These are phyloP conservation scores for Metroxylon sagu DNA, from an alignment of 176 grass and related monocot genomes.

Conservation along the genomic window DNA sequence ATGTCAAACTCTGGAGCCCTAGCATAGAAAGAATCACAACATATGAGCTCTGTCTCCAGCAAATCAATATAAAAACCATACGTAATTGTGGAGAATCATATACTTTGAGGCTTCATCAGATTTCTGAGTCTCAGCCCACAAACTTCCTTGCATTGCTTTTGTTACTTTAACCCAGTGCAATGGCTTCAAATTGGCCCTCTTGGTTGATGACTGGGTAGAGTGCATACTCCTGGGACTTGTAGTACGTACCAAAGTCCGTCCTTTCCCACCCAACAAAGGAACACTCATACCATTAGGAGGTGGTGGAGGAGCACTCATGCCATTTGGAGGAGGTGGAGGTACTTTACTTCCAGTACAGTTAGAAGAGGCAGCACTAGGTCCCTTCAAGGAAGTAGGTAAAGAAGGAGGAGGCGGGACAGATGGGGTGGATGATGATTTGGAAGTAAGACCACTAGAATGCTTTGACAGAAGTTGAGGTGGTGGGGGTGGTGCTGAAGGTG, in stretches of 20 bases:
- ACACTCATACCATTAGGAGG: slow-evolving; percentile 29
- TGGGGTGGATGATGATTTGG: slow-evolving; percentile 18
- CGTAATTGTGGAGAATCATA: slow-evolving; percentile 4
- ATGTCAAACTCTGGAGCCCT: slow-evolving; percentile 93
- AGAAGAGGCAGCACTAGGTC: not conserved
- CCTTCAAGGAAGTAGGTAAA: not conserved
- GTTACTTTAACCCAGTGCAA: slow-evolving; percentile 99
- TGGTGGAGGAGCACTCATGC: slow-evolving; percentile 29
- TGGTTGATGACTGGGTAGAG: slow-evolving; percentile 40
- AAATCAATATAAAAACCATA: no score
- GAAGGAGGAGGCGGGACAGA: not conserved
- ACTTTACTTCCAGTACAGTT: not conserved
- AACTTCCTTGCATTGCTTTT: slow-evolving; percentile 93
- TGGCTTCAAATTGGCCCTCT: slow-evolving; percentile 87
- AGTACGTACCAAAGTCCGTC: slow-evolving; percentile 4
- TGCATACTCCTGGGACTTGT: slow-evolving; percentile 40
- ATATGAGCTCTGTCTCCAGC: not conserved
- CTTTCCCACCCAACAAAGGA: slow-evolving; percentile 20
- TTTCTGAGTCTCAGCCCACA: slow-evolving; percentile 85
- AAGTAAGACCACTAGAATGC: not conserved
- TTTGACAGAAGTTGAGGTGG: slow-evolving; percentile 14
- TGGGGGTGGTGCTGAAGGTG: slow-evolving; percentile 19
- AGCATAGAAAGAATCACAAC: slow-evolving; percentile 13
- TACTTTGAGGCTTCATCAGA: slow-evolving; percentile 63
- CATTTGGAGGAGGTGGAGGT: slow-evolving; percentile 35